A percentile compares a stretch with the other conserved stretches of the same genome.
Evolutionary conservation across 106 monocot genomes (phyloP).

Genomic region (Xerophyta viscosa): DNA sequence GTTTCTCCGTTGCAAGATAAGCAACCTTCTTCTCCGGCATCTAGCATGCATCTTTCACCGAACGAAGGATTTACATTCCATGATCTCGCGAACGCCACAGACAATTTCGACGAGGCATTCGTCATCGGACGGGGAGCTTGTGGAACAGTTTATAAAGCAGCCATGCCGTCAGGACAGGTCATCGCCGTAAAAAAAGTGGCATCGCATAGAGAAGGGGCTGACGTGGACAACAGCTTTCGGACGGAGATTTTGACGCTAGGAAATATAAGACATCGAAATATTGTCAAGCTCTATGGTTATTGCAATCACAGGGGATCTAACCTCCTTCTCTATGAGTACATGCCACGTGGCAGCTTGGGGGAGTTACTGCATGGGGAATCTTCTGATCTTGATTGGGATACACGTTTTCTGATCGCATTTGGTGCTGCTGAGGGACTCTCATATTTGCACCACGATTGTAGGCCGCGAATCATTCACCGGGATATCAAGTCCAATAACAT

Average conservation of each 20-base stretch:
- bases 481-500: conserved; percentile 99
- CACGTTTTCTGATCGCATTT: conserved; percentile 68
- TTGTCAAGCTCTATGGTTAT: conserved; percentile 89
- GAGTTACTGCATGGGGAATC: conserved; percentile 64
- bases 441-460: conserved; percentile 94
- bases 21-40: conserved; percentile 28
- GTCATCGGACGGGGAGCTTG: conserved; percentile 86
- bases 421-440: conserved; percentile 92
- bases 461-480: conserved; percentile 82
- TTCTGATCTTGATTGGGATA: conserved; percentile 59
- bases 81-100: conserved; percentile 65
- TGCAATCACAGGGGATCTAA: conserved; percentile 74
- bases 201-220: conserved; percentile 71
- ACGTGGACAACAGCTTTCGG: conserved; percentile 68
- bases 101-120: conserved; percentile 69
- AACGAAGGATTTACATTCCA: conserved; percentile 61
- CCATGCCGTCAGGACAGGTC: conserved; percentile 47
- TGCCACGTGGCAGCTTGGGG: conserved; percentile 86
- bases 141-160: conserved; percentile 80
- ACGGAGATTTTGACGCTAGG: conserved; percentile 92
- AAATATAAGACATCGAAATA: conserved; percentile 91
- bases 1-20: conserved; percentile 61
- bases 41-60: conserved; percentile 38
- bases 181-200: conserved; percentile 85
- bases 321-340: conserved; percentile 87